Base-by-base conservation (phyloP, 2,329 filamentous ascomycete genomes). In the Cordyceps cicadae region DNA sequence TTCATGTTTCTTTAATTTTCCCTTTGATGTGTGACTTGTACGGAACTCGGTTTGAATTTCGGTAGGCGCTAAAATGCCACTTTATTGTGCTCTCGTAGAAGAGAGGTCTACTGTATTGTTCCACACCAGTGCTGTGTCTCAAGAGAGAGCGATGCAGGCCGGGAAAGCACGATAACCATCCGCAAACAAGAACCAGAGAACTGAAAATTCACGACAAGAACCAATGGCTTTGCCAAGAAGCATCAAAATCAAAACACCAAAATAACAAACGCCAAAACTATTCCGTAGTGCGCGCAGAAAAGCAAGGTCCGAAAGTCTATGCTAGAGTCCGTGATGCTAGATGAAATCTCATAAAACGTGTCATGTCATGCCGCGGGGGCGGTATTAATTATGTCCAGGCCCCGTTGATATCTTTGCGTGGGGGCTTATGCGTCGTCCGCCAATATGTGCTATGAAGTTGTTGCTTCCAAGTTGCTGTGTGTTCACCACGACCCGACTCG, bases 401-500 rank as follows among this genome's bases (percentile, higher is more conserved):
- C 49, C 41, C 26, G 15, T 59, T 54, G 59, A 57, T 62, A 54
- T 62, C 62, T 59, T 46, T 60, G 34, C 54, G 24, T 51, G 43
- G 58, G 51, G 19, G 19, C 3, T 29, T 26, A 48, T 48, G 45
- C 45, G 51, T 54, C 45, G 51, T 54, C 45, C 51, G 51, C 58
- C 51, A 54, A 49, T 54, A 60, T 60, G 21, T 59, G 62, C 60
- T 58, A 49, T 58, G 49, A 60, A 55, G 46, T 61, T 17, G 49
- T 54, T 49, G 51, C 41, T 34, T 50, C 49, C 24, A 50, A 48
- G 52, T 59, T 51, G 48, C 19, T 48, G 14, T 55, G 8, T n/a
- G 34, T 59, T 70, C 81, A 86, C 80, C 80, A 86, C 15, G 81
- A 81, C n/a, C 85, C 85, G 62, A 87, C 84, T 55, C 79, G 76